Base-by-base conservation (phyloP, 2,329 filamentous ascomycete species). In the Fusarium sp. region DNA sequence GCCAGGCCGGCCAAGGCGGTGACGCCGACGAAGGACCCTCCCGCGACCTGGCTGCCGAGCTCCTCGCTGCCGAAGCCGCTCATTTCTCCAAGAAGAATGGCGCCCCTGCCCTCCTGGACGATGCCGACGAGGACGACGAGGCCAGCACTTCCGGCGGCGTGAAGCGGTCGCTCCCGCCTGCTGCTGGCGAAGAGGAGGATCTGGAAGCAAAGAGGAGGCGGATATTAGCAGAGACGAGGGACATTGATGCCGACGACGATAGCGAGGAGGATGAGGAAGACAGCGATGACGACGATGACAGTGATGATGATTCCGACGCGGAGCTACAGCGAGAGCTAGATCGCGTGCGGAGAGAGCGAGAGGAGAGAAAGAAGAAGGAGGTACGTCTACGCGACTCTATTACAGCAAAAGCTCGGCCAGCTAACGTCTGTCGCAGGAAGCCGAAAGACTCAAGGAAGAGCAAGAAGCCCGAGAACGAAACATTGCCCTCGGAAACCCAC, bases 321-420 rank as follows among this genome's bases (percentile, higher is more conserved):
- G 95, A 97, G 81, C 86, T 99, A 74, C 94, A 97, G 89, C 90
- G 96, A 50, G 97, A 99, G 82, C 85, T 99, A 54, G 96, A 97
- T 80, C 97, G 97, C 82, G 98, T 99, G 81, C 94, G 97, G 81
- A 91, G 91, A 71, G 95, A 97, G 74, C 79, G 84, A n/a, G 84
- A 85, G 52, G 84, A 85, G 65, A 84, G 81, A 67, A 84, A 84
- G 81, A 83, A 82, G 78, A 79, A 78, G 73, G 82, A 84, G 78
- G 78, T 83, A 70, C 16, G 71, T 35, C 18, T 65, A n/a, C n/a
- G 33, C 62, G 45, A 47, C 13, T 29, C 18, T 61, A 9, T 18
- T 18, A 16, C 11, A 18, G 9, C 22, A 35, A n/a, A 40, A 5
- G 18, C 14, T 22, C 10, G 8, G 10, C 22, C 35, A 18, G 45